Evolutionary conservation across 306 rosid genomes (phyloP).

Genomic region (Pueraria montana): DNA sequence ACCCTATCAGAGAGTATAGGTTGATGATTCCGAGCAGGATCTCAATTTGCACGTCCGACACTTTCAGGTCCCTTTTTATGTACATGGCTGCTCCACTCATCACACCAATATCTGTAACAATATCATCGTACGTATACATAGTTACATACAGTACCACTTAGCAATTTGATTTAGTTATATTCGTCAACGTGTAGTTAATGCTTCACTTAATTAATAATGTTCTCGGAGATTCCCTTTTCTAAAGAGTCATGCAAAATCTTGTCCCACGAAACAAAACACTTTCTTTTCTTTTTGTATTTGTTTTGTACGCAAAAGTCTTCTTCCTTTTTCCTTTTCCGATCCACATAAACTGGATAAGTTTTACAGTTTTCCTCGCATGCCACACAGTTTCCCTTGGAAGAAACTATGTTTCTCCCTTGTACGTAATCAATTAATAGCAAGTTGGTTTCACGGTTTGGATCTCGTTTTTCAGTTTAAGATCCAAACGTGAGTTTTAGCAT

Average conservation of each 20-base stretch:
- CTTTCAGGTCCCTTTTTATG: conserved; percentile 65
- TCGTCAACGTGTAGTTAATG: neutral
- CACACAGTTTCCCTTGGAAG: neutral
- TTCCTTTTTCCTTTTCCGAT: neutral
- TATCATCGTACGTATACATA: neutral
- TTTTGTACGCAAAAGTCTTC: neutral
- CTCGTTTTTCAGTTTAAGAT: too few relatives aligned
- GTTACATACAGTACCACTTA: neutral
- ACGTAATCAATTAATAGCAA: neutral
- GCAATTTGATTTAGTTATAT: neutral
- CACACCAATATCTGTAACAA: conserved; percentile 81
- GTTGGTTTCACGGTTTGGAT: too few relatives aligned
- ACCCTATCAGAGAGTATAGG: conserved; percentile 73
- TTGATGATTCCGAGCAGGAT: conserved; percentile 71
- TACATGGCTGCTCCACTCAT: conserved; percentile 83
- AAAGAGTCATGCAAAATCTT: neutral
- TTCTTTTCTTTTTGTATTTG: neutral
- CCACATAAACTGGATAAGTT: neutral
- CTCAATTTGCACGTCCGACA: conserved; percentile 63
- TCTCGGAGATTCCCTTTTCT: neutral
- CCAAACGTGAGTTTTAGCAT: too few relatives aligned
- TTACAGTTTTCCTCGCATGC: neutral
- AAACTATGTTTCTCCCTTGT: neutral
- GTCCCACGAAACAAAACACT: neutral
- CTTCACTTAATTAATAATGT: too few relatives aligned